Evolutionary conservation across 208 protist genomes (phyloP).

Genomic region (Leishmania mexicana): DNA sequence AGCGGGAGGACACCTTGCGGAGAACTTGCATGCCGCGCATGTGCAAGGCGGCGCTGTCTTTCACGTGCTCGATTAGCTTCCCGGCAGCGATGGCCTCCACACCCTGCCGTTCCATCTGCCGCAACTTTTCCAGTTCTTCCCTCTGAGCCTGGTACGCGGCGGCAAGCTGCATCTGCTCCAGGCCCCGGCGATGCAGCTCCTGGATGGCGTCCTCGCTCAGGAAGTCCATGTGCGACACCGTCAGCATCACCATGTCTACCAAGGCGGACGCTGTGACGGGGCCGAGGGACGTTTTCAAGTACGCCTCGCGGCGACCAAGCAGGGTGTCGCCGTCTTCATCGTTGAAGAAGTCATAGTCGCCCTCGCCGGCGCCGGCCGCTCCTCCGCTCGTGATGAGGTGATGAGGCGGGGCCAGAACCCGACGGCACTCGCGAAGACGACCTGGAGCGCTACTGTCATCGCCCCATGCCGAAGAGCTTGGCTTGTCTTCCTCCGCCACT

Average conservation of each 20-base stretch:
- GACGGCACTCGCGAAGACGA: conserved; percentile 14
- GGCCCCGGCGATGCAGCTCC: conserved; percentile 50
- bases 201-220: conserved; percentile 48
- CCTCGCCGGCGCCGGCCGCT: conserved; percentile 7
- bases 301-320: conserved; percentile 27
- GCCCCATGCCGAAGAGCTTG: background rate
- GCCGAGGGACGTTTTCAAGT: conserved; percentile 57
- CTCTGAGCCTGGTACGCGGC: conserved; percentile 65
- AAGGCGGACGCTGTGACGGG: conserved; percentile 47
- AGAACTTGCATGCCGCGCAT: conserved; percentile 49
- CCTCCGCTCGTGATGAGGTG: conserved; percentile 15
- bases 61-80: conserved; percentile 66
- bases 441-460: background rate
- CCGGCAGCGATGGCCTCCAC: conserved; percentile 71
- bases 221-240: conserved; percentile 48
- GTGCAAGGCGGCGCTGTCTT: conserved; percentile 54
- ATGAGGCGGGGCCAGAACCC: conserved; percentile 24
- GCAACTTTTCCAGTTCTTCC: conserved; percentile 69
- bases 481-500: background rate
- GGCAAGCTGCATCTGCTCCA: conserved; percentile 63
- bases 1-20: conserved; percentile 44
- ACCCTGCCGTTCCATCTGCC: conserved; percentile 67
- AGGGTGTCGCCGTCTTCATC: conserved; percentile 30
- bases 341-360: conserved; percentile 26
- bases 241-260: conserved; percentile 80